These are phyloP conservation scores for Aschersonia sp. DNA, from an alignment of 2,329 filamentous ascomycete genomes.

Conservation along the genomic window DNA sequence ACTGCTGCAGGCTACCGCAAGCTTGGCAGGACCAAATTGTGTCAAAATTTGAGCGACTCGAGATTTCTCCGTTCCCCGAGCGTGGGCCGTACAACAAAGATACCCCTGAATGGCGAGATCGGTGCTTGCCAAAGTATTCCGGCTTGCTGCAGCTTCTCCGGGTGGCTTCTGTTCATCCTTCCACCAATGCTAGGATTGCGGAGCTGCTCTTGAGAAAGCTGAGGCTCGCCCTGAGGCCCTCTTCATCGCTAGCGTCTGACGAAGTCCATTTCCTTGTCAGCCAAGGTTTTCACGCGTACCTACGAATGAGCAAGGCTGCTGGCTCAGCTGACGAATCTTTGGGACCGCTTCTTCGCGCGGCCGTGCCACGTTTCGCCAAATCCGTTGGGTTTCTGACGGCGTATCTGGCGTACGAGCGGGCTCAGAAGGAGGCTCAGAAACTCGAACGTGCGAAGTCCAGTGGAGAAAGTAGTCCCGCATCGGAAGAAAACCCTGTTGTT, in stretches of 20 bases:
- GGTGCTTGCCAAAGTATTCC: conserved; percentile 52
- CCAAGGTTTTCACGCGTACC: conserved; percentile 59
- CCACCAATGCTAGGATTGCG: conserved; percentile 50
- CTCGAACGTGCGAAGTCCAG: conserved; percentile 13
- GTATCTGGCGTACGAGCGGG: conserved; percentile 39
- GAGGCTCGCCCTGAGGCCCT: conserved; percentile 47
- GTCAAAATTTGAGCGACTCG: conserved; percentile 50
- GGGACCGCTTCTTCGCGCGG: conserved; percentile 50
- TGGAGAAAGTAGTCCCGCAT: conserved; percentile 24
- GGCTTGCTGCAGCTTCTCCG: conserved; percentile 50
- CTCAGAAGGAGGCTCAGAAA: conserved; percentile 7
- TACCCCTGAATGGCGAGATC: conserved; percentile 44
- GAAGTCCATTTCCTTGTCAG: conserved; percentile 61
- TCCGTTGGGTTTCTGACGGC: conserved; percentile 52
- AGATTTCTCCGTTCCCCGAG: conserved; percentile 50
- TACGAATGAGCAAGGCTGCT: conserved; percentile 47
- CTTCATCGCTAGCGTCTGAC: conserved; percentile 41
- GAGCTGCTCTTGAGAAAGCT: conserved; percentile 52
- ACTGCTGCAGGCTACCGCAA: conserved; percentile 42
- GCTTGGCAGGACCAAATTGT: conserved; percentile 63
- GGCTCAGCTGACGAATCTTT: conserved; percentile 43
- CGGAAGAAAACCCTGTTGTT: conserved; percentile 46
- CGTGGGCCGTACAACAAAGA: conserved; percentile 47
- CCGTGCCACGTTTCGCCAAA: conserved; percentile 50
- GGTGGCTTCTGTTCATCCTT: conserved; percentile 47